Evolutionary conservation across 1,284 basidiomycete genomes (phyloP).

Genomic region (Ustilago trichophora): DNA sequence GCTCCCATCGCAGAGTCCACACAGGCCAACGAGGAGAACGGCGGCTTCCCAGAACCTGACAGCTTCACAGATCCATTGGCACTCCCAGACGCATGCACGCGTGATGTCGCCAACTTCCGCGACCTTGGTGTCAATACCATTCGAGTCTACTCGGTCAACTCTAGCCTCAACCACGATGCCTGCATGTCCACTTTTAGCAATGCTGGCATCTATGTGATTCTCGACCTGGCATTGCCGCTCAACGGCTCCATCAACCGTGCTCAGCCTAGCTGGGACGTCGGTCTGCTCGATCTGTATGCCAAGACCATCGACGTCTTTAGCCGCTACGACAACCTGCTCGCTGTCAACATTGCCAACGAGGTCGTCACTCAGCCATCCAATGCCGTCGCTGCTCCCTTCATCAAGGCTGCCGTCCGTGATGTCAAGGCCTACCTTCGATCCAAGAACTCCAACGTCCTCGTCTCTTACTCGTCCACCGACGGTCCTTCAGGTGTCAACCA

Average conservation of each 20-base stretch:
- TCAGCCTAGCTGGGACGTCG: conserved; percentile 81
- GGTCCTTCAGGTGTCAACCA: conserved; percentile 70
- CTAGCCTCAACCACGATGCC: conserved; percentile 80
- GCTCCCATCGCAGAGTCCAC: conserved; percentile 71
- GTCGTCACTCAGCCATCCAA: conserved; percentile 74
- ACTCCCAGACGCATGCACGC: conserved; percentile 74
- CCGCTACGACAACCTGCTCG: conserved; percentile 61
- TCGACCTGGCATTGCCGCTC: conserved; percentile 83
- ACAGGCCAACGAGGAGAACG: conserved; percentile 70
- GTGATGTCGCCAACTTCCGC: conserved; percentile 81
- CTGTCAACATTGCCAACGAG: conserved; percentile 87
- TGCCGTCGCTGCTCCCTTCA: conserved; percentile 78
- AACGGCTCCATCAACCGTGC: conserved; percentile 85
- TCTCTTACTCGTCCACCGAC: conserved; percentile 87
- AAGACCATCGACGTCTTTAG: conserved; percentile 78
- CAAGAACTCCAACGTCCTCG: conserved; percentile 73
- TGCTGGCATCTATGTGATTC: conserved; percentile 89
- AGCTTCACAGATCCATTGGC: conserved; percentile 77
- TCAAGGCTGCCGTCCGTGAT: conserved; percentile 91
- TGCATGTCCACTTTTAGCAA: conserved; percentile 82
- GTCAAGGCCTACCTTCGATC: conserved; percentile 79
- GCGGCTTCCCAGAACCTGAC: conserved; percentile 76
- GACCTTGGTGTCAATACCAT: conserved; percentile 71
- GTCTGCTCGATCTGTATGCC: conserved; percentile 81
- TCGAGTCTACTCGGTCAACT: conserved; percentile 77